Percentiles rank a stretch among this genome's conserved stretches.
phyloP scores from a whole-genome alignment of 1,139 yeast genomes.

The Yamadazyma mexicana region DNA sequence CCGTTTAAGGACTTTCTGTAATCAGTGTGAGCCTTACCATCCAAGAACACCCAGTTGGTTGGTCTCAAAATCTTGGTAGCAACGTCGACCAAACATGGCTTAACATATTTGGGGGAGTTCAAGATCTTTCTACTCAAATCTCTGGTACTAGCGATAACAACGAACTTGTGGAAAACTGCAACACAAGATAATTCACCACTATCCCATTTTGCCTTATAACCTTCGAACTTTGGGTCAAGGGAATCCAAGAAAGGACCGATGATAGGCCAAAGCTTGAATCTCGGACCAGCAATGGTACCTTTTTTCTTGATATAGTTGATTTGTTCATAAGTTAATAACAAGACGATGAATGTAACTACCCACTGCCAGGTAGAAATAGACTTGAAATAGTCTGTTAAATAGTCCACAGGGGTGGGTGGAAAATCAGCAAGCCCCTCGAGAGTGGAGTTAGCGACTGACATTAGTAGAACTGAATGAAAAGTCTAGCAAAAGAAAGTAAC shows the following conservation, averaged over 20 bases:
- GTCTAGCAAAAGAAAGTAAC: background rate
- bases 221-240: slow-evolving; percentile 95
- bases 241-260: slow-evolving; percentile 96
- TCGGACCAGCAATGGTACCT: slow-evolving; percentile 90
- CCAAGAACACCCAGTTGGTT: slow-evolving; percentile 94
- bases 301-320: slow-evolving; percentile 72
- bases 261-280: slow-evolving; percentile 83
- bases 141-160: slow-evolving; percentile 88
- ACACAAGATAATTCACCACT: slow-evolving; percentile 95
- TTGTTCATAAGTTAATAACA: slow-evolving; percentile 74
- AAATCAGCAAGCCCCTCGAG: background rate
- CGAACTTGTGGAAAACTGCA: slow-evolving; percentile 96
- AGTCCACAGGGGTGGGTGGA: background rate
- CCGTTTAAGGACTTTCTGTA: slow-evolving; percentile 91
- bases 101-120: slow-evolving; percentile 81
- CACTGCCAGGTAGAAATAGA: slow-evolving; percentile 37
- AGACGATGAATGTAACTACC: slow-evolving; percentile 47
- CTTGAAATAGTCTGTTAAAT: background rate
- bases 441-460: slow-evolving; percentile 1
- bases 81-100: slow-evolving; percentile 97
- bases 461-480: background rate
- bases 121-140: slow-evolving; percentile 89
- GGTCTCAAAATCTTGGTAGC: slow-evolving; percentile 92
- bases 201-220: slow-evolving; percentile 88
- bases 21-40: slow-evolving; percentile 92